A percentile compares a stretch with the other conserved stretches of the same genome.
These are phyloP conservation scores for Dendryphion nanum DNA, from an alignment of 2,329 filamentous ascomycete genomes.

Conservation along the genomic window DNA sequence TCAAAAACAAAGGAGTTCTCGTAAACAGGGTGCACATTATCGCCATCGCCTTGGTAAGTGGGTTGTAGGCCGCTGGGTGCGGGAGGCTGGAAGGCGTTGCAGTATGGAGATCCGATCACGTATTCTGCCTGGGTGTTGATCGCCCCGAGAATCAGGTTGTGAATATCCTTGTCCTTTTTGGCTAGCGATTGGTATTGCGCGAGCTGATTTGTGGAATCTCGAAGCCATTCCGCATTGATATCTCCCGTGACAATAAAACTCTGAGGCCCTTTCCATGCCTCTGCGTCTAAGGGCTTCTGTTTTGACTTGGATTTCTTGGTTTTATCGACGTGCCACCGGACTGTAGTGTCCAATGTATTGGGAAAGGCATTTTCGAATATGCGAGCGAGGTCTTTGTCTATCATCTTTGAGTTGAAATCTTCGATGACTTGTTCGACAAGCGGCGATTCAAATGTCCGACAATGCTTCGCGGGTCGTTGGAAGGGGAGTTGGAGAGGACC, in stretches of 20 bases:
- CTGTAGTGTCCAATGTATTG: conserved; percentile 85
- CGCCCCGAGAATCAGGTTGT: conserved; percentile 80
- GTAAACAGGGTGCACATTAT: conserved; percentile 81
- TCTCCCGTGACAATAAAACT: conserved; percentile 93
- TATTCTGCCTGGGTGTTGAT: conserved; percentile 97
- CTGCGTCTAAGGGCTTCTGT: conserved; percentile 27
- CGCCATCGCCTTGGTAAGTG: conserved; percentile 76
- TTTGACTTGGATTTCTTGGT: conserved; percentile 42
- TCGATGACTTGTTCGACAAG: conserved; percentile 85
- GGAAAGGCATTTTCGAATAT: conserved; percentile 96
- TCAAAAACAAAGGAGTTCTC: conserved; percentile 87
- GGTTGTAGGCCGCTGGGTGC: conserved; percentile 72
- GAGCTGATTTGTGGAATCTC: conserved; percentile 91
- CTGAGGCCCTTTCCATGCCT: conserved; percentile 79
- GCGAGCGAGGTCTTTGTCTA: conserved; percentile 82
- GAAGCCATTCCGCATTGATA: conserved; percentile 89
- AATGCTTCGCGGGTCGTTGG: conserved; percentile 76
- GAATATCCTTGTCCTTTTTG: conserved; percentile 74
- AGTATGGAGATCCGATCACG: conserved; percentile 92
- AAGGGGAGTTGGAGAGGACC: conserved; percentile 80
- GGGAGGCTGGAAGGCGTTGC: conserved; percentile 96
- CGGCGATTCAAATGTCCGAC: conserved; percentile 85
- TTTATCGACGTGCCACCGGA: conserved; percentile 79
- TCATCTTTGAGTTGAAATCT: conserved; percentile 75
- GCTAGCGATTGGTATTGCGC: conserved; percentile 85